Base-by-base conservation (phyloP, 2,329 filamentous ascomycete genomes). In the Ascochyta fabae region DNA sequence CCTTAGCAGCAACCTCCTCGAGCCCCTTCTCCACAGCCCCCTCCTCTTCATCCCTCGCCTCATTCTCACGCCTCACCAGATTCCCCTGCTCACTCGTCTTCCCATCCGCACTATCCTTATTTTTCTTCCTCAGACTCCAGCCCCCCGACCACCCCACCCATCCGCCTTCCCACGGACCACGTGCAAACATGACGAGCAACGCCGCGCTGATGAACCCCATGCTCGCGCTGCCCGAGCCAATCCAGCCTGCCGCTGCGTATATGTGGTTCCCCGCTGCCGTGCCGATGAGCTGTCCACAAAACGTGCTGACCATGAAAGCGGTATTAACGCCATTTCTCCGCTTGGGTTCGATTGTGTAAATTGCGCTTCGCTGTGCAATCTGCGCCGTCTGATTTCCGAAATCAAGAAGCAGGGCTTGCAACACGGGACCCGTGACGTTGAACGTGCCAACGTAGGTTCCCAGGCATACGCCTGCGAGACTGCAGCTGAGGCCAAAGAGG, bases 261-360 rank as follows among this genome's bases (percentile, higher is more conserved):
- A 87, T 71, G 40, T 80, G 76, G 58, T 83, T 85, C 0, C 83
- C 83, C 0, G 75, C 79, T 9, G 78, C 74, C 2, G 81, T 83
- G 0, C 90, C 90, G 2, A 87, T 87, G 42, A 95, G 68, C 77
- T 95, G 91, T 0, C 91, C 91, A 26, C 83, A 86, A 66, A 94
- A 94, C 0, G 85, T 86, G 7, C 83, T 81, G 0, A 92, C 82
- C 91, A 94, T 95, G 67, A 92, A 95, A 1, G 87, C 89, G 0
- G 90, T 92, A 69, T 95, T 95, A 23, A 94, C 83, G 3, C 91
- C 77, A 74, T 92, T 95, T 4, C 89, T 78, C 0, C 87, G 87
- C 56, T 85, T 87, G 0, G 90, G 86, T 48, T 89, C 88, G 22
- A 94, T 86, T 1, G 79, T 76, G 64, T 91, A 93, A 19, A 95